Base-by-base conservation (phyloP, 73 alveolate species). In the Symbiodinium pilosum region DNA sequence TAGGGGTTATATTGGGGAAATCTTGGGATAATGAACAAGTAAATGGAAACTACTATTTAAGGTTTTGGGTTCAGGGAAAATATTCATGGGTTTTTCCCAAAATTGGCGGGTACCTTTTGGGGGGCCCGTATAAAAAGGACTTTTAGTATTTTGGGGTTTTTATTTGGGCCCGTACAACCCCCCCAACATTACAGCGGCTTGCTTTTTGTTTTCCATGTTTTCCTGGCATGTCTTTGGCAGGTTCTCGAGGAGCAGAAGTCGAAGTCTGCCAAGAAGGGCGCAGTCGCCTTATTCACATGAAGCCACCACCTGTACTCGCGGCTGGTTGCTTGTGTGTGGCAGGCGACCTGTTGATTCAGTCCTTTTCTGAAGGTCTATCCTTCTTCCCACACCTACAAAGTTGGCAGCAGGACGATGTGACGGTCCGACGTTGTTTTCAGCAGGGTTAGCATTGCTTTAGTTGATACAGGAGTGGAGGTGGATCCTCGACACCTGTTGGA, bases 161-260 rank as follows among this genome's bases (percentile, higher is more conserved):
- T n/a, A n/a, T n/a, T n/a, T n/a, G n/a, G n/a, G n/a, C n/a, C n/a
- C n/a, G n/a, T n/a, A n/a, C n/a, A n/a, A n/a, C n/a, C n/a, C n/a
- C n/a, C n/a, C n/a, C n/a, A n/a, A n/a, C n/a, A n/a, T n/a, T n/a
- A n/a, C n/a, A n/a, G n/a, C n/a, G n/a, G n/a, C n/a, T n/a, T n/a
- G n/a, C n/a, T n/a, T n/a, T n/a, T n/a, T n/a, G n/a, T n/a, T n/a
- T n/a, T n/a, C n/a, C n/a, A n/a, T n/a, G n/a, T n/a, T n/a, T n/a
- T n/a, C n/a, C n/a, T n/a, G n/a, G n/a, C n/a, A n/a, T n/a, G n/a
- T 20, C 38, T 18, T 54, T 51, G 44, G 14, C 43, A 92, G 98
- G 98, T 92, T 39, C 36, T 92, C 92, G 98, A 92, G 84, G 98
- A 92, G 87, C 98, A 92, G 83, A 92, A 92, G 92, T 71, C 98